Evolutionary conservation across 148 eudicot genomes (phyloP), one percentile per base, ranked within the genome.

Genomic region (Oxyria digyna): DNA sequence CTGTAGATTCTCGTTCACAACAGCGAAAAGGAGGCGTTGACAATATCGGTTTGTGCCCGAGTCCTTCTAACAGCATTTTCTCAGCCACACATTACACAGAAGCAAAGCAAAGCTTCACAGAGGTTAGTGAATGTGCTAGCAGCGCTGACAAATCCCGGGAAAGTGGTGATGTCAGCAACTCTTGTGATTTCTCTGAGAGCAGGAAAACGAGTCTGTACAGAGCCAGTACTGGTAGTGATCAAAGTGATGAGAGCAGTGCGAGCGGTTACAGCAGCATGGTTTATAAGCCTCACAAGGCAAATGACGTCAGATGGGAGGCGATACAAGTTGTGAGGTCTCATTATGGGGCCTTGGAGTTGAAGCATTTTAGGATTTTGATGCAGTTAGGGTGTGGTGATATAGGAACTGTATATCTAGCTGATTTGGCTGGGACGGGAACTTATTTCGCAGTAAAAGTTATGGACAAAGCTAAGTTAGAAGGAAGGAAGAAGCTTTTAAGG

Each of bases 361-460:
- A 74, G 8, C 85, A 93, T 71, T 93, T 93, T 68, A 83, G 96
- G 77, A 73, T 86, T 43, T 77, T 87, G 78, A 83, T 74, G 79
- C 79, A 73, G 62, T 67, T 93, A 78, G 98, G 98, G 12, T 71
- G 87, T 74, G 98, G 98, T 64, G 98, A 93, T 74, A 89, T 93
- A 26, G 98, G 98, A 7, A 87, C 80, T 41, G 98, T 92, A 31
- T 78, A 83, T 79, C 82, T 92, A 8, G 75, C 89, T 8, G 98
- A 92, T 80, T 74, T 93, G 80, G 76, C 69, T 35, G 98, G 98
- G 48, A 89, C 96, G 0, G 78, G 79, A 67, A 84, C 85, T 66
- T 81, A 81, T 71, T 93, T 93, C 76, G 98, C 98, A 8, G 85
- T 93, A 82, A 93, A 93, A 72, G 88, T 89, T 38, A 93, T 93